These are phyloP conservation scores for Zasmidium angulare DNA, from an alignment of 2,329 filamentous ascomycete species.

Conservation along the genomic window DNA sequence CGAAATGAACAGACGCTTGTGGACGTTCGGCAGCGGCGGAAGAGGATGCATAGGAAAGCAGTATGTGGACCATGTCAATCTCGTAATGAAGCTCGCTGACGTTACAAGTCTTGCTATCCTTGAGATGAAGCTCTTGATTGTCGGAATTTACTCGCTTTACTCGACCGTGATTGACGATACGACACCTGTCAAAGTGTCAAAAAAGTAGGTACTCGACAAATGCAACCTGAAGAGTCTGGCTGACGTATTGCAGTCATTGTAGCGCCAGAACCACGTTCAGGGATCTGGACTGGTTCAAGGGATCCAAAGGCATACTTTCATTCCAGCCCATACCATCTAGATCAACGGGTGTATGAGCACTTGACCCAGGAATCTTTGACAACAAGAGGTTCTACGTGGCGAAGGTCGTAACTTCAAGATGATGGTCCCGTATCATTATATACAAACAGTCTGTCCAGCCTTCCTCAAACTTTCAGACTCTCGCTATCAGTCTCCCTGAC, in stretches of 20 bases:
- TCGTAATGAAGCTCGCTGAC: neutral
- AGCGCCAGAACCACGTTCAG: neutral
- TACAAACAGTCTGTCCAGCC: too few species aligned
- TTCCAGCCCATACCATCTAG: too few species aligned
- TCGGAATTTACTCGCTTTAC: neutral
- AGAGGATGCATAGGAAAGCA: slow-evolving; percentile 2
- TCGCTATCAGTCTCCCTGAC: too few species aligned
- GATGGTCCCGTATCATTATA: too few species aligned
- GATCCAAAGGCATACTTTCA: neutral
- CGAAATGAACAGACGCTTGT: slow-evolving; percentile 1
- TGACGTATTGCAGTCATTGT: neutral
- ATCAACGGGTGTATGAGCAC: too few species aligned
- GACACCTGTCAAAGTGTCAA: neutral
- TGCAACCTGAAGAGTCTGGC: neutral
- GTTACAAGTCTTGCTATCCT: neutral
- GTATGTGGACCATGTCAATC: neutral
- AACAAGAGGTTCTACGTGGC: too few species aligned
- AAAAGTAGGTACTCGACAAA: neutral
- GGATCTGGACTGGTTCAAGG: slow-evolving; percentile 1
- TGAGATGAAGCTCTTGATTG: slow-evolving; percentile 1
- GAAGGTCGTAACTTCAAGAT: too few species aligned
- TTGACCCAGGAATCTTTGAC: too few species aligned
- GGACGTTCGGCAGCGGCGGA: slow-evolving; percentile 4
- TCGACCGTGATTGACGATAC: neutral
- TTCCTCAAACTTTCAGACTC: too few species aligned